A percentile compares a stretch with the other conserved stretches of the same genome.
Conservation (phyloP, 1,284 basidiomycete genomes). For the Marasmius tenuissimus region DNA sequence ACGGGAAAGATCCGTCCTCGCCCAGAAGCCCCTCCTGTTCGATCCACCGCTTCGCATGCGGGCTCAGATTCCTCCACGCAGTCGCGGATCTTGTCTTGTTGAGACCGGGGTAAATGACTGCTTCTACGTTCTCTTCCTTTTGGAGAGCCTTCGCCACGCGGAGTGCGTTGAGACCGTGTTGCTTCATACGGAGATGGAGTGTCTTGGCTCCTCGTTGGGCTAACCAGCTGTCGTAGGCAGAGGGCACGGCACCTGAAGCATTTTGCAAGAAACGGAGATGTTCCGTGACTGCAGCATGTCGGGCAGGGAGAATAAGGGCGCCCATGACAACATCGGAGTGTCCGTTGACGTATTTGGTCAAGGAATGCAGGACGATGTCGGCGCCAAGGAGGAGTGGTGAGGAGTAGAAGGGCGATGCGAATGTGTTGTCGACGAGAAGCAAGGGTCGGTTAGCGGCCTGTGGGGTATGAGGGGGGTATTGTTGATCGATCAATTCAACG, state of each 20-base stretch:
- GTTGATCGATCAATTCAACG: slow-evolving; percentile 55
- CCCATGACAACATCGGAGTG: slow-evolving; percentile 94
- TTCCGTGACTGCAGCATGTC: slow-evolving; percentile 46
- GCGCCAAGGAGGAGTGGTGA: slow-evolving; percentile 87
- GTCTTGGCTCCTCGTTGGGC: slow-evolving; percentile 93
- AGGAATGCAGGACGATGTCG: slow-evolving; percentile 78
- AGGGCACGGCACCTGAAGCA: slow-evolving; percentile 86
- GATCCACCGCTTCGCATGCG: slow-evolving; percentile 72
- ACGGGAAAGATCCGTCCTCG: slow-evolving; percentile 56
- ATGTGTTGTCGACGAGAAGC: slow-evolving; percentile 91
- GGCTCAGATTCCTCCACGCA: slow-evolving; percentile 65
- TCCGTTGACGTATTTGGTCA: slow-evolving; percentile 94
- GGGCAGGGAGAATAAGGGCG: slow-evolving; percentile 68
- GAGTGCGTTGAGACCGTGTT: slow-evolving; percentile 85
- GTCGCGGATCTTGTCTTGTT: slow-evolving; percentile 32
- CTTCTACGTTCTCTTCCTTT: slow-evolving; percentile 58
- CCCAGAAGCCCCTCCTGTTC: slow-evolving; percentile 22
- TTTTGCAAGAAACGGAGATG: slow-evolving; percentile 90
- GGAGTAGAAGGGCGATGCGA: slow-evolving; percentile 89
- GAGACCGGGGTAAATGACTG: slow-evolving; percentile 88
- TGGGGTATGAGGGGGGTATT: slow-evolving; percentile 50
- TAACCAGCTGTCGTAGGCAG: slow-evolving; percentile 89
- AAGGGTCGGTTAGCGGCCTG: slow-evolving; percentile 51
- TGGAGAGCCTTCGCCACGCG: slow-evolving; percentile 71
- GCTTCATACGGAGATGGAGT: slow-evolving; percentile 82